These are phyloP conservation scores for Plasmodium knowlesi DNA, from an alignment of 169 alveolate species.

Conservation along the genomic window DNA sequence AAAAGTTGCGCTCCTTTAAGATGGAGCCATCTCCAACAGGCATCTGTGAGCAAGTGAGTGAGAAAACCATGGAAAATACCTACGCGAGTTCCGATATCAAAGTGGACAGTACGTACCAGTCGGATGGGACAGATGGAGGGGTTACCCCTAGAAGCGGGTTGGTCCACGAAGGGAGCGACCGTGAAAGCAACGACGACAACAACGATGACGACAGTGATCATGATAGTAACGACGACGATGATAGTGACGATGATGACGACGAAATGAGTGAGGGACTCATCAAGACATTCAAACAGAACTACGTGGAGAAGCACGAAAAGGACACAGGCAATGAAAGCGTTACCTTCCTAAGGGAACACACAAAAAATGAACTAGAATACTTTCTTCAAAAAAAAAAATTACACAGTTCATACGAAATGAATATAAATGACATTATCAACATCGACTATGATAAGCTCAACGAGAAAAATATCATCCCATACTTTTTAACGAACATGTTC, in stretches of 20 bases:
- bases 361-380: constrained; percentile 40
- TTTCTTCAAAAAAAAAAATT: constrained; percentile 39
- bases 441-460: constrained; percentile 59
- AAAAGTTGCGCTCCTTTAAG: constrained; percentile 41
- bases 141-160: neutral
- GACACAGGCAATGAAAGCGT: constrained; percentile 2
- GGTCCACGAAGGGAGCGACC: neutral
- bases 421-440: constrained; percentile 51
- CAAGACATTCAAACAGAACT: constrained; percentile 14
- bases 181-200: neutral
- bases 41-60: neutral
- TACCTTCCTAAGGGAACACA: constrained; percentile 31
- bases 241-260: neutral
- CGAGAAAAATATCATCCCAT: constrained; percentile 67
- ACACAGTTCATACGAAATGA: constrained; percentile 52
- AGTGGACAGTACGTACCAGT: constrained; percentile 38
- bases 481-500: constrained; percentile 43
- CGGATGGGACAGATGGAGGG: constrained; percentile 10
- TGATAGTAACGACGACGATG: neutral
- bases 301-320: constrained; percentile 50
- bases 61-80: constrained; percentile 12
- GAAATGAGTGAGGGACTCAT: constrained; percentile 19
- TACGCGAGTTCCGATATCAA: neutral
- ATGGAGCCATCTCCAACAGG: constrained; percentile 1
- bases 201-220: neutral